Conservation (phyloP, 2,329 filamentous ascomycete genomes). For the Calonectria honghensis region DNA sequence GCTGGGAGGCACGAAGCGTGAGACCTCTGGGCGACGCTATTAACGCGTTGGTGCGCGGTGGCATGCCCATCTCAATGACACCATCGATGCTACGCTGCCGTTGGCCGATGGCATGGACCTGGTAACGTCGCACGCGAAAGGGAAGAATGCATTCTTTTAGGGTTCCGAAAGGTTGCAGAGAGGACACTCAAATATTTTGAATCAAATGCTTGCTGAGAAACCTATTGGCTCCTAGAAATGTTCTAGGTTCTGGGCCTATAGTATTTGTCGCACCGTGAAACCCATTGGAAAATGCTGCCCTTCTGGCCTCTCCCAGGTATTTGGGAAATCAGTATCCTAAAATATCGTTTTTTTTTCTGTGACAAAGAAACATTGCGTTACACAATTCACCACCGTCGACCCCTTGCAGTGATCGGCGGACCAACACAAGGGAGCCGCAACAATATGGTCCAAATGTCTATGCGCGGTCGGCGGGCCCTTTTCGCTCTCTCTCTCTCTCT, state of each 20-base stretch:
- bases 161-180: neutral
- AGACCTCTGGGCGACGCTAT: slow-evolving; percentile 19
- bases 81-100: slow-evolving; percentile 14
- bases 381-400: slow-evolving; percentile 16
- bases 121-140: slow-evolving; percentile 8
- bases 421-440: neutral
- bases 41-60: slow-evolving; percentile 23
- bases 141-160: neutral
- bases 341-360: neutral
- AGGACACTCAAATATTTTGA: slow-evolving; percentile 3
- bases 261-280: slow-evolving; percentile 22
- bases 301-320: slow-evolving; percentile 13
- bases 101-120: slow-evolving; percentile 15
- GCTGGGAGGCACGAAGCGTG: slow-evolving; percentile 19
- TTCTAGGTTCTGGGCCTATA: slow-evolving; percentile 9
- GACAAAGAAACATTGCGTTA: slow-evolving; percentile 7
- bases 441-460: slow-evolving; percentile 9
- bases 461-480: neutral
- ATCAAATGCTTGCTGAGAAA: neutral
- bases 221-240: slow-evolving; percentile 18
- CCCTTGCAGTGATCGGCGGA: slow-evolving; percentile 19
- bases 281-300: neutral
- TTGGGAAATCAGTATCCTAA: neutral
- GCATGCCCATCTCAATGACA: slow-evolving; percentile 23
- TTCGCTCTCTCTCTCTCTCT: neutral